Evolutionary conservation across 2,329 filamentous ascomycete species (phyloP), one percentile per base, ranked within the genome.

Genomic region (Sporothrix brasiliensis): DNA sequence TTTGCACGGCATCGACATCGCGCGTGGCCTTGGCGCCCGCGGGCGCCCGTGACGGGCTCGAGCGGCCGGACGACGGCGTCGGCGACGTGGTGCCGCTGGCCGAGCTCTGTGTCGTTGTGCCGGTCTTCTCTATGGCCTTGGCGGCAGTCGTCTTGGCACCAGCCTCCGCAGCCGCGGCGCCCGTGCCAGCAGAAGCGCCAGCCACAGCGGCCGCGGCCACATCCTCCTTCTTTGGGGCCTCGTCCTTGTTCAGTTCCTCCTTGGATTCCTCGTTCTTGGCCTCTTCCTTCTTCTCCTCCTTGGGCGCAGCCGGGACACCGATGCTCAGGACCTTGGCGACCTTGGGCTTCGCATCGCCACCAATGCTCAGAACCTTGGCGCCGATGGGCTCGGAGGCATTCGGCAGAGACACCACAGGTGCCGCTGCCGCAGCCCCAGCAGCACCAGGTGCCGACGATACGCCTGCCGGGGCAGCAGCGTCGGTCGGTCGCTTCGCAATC

Each of bases 91-190:
- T 91, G 69, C 93, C 93, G 76, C 87, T 87, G 67, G 83, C 79
- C 47, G 82, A 82, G 60, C 87, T 83, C 69, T 87, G 85, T 49
- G 69, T 56, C 78, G 68, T 39, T n/a, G 94, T 90, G 69, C 93
- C 92, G 0, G 92, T 91, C 86, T 97, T 97, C 77, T 97, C 93
- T 73, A 97, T 92, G 11, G 94, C 94, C 82, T 97, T 97, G 67
- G 88, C 84, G 4, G 94, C 94, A 1, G 91, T 84, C n/a, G 91
- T 89, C 82, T 97, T 97, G 72, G 93, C 86, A 41, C 92, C 92
- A 39, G 91, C 90, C 58, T 83, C 83, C 66, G 82, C 78, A 24
- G 78, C 77, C 68, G 81, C 79, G 0, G 63, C 72, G n/a, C 72
- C 70, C 7, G 63, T 53, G 44, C 61, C 66, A 53, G 83, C 81